A percentile compares a stretch with the other conserved stretches of the same genome.
These are phyloP conservation scores for Lepraria neglecta DNA, from an alignment of 495 filamentous ascomycete genomes.

Conservation along the genomic window DNA sequence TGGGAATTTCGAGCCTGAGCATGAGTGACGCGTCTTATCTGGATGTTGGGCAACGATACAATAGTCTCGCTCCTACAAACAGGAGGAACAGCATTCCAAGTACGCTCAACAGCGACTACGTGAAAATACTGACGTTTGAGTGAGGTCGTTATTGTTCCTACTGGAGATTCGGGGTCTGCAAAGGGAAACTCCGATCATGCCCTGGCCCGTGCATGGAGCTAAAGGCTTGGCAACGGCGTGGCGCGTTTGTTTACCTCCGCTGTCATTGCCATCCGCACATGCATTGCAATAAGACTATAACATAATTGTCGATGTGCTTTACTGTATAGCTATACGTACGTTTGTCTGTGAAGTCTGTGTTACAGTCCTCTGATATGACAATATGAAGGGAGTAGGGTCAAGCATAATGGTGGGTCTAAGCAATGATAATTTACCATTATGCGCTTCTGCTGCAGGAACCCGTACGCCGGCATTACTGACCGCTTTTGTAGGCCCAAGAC, in stretches of 20 bases:
- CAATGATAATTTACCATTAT: background rate
- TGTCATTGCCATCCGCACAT: background rate
- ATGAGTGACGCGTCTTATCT: too few species aligned
- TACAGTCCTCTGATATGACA: background rate
- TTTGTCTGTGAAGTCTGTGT: background rate
- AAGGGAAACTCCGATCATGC: too few species aligned
- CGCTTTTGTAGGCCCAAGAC: background rate
- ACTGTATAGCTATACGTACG: background rate
- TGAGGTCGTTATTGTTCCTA: too few species aligned
- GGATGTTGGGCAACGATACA: too few species aligned
- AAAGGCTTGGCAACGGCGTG: constrained; percentile 15
- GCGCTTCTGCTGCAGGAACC: constrained; percentile 10
- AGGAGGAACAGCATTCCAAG: too few species aligned
- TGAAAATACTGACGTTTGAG: too few species aligned
- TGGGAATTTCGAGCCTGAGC: too few species aligned
- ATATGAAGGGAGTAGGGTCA: background rate
- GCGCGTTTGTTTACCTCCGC: constrained; percentile 10
- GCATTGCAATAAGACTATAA: background rate
- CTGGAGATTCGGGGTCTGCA: too few species aligned
- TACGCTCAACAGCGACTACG: too few species aligned
- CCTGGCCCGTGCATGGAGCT: background rate
- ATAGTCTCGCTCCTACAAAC: too few species aligned
- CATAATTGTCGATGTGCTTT: background rate
- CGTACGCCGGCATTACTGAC: background rate
- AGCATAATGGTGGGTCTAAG: constrained; percentile 11